Percentiles rank a stretch among this genome's conserved stretches.
These are phyloP conservation scores for Metarhizium humberi DNA, from an alignment of 2,329 filamentous ascomycete genomes.

Conservation along the genomic window DNA sequence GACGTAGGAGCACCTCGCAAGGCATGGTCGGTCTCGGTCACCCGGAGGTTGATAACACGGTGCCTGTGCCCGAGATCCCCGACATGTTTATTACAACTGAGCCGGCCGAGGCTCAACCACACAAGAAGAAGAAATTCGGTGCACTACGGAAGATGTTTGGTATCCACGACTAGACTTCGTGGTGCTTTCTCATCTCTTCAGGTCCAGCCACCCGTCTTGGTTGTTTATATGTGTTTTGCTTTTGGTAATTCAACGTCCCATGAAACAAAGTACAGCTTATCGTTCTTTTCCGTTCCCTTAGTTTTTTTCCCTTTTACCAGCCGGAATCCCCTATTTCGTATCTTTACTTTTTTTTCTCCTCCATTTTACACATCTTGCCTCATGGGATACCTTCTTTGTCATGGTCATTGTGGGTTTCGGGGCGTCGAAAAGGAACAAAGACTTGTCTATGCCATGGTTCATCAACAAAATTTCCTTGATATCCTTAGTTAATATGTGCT, in stretches of 20 bases:
- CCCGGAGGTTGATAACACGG: constrained; percentile 7
- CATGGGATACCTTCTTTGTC: neutral
- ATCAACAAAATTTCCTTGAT: neutral
- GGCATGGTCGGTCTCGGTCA: constrained; percentile 14
- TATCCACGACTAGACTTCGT: constrained; percentile 31
- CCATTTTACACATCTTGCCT: neutral
- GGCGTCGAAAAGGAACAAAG: neutral
- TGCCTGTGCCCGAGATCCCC: constrained; percentile 5
- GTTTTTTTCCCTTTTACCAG: neutral
- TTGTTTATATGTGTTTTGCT: neutral
- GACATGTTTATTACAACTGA: neutral
- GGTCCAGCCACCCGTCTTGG: neutral
- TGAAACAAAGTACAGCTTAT: neutral
- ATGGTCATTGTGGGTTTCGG: neutral
- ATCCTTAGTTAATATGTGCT: neutral
- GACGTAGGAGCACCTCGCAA: constrained; percentile 28
- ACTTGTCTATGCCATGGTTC: neutral
- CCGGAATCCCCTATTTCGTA: neutral
- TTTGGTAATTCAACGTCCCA: neutral
- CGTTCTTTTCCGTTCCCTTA: neutral
- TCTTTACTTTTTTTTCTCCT: neutral
- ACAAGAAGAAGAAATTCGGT: constrained; percentile 59
- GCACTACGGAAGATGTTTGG: constrained; percentile 56
- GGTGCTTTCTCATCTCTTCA: constrained; percentile 6
- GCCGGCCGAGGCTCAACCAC: constrained; percentile 7